Conservation (phyloP, 768 basidiomycete genomes). For the Termitomyces sp. region DNA sequence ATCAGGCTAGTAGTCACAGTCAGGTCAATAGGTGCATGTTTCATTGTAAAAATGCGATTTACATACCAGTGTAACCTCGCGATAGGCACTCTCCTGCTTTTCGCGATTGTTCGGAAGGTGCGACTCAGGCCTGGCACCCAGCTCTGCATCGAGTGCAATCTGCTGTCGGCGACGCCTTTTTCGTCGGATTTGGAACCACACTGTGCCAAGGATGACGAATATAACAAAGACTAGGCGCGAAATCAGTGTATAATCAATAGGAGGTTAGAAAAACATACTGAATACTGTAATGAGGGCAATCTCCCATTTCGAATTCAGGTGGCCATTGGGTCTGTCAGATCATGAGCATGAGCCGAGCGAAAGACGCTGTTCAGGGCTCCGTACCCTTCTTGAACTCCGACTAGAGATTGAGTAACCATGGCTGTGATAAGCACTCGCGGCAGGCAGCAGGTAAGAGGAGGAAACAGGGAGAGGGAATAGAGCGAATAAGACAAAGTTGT, state of each 20-base stretch:
- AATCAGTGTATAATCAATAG: not conserved
- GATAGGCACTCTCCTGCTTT: not conserved
- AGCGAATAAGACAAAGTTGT: not conserved
- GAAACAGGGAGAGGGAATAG: not conserved
- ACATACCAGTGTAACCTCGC: constrained; percentile 5
- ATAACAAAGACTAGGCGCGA: constrained; percentile 20
- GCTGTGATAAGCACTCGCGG: not conserved
- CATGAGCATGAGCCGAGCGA: not conserved
- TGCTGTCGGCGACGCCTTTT: constrained; percentile 12
- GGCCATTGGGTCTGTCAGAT: constrained; percentile 23
- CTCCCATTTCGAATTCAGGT: constrained; percentile 32
- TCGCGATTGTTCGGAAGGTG: not conserved
- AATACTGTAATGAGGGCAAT: constrained; percentile 28
- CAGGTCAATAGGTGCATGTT: too few species aligned
- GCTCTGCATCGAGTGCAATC: constrained; percentile 3
- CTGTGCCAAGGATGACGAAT: constrained; percentile 18
- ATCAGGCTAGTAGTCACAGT: constrained; percentile 7
- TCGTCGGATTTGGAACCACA: constrained; percentile 22
- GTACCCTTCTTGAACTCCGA: not conserved
- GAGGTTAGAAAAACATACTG: constrained; percentile 17
- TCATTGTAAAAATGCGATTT: not conserved
- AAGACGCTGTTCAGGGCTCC: not conserved
- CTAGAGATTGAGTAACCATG: not conserved
- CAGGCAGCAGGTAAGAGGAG: not conserved
- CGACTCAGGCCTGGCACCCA: not conserved